phyloP scores from a whole-genome alignment of 2,329 filamentous ascomycete genomes.

The Cladophialophora yegresii region DNA sequence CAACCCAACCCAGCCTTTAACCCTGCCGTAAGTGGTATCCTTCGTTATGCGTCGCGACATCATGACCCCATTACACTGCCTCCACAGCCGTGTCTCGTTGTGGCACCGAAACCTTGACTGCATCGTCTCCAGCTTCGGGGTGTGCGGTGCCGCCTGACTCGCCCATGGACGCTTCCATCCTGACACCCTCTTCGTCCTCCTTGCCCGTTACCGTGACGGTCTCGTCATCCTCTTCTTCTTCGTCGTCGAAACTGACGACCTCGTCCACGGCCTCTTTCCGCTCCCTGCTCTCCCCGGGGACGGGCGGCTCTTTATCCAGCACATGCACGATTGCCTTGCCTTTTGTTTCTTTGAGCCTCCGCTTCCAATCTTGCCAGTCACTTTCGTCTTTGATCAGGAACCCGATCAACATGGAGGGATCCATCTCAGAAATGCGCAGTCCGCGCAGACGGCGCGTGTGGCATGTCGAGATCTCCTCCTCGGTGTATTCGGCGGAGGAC shows the following conservation, averaged over 20 bases:
- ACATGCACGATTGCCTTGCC: constrained; percentile 87
- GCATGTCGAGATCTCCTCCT: constrained; percentile 76
- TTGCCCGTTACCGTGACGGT: constrained; percentile 32
- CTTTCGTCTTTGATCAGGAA: constrained; percentile 80
- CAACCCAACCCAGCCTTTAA: neutral
- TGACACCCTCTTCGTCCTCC: constrained; percentile 16
- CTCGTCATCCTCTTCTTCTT: constrained; percentile 47
- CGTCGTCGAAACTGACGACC: constrained; percentile 84
- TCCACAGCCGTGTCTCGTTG: neutral
- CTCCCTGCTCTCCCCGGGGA: constrained; percentile 55
- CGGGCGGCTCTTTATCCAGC: constrained; percentile 66
- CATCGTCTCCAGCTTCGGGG: constrained; percentile 1
- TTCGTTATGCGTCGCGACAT: constrained; percentile 2
- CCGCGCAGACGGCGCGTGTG: constrained; percentile 83
- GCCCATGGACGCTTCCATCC: neutral
- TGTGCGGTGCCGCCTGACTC: neutral
- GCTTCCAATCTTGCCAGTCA: constrained; percentile 83
- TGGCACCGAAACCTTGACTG: constrained; percentile 1
- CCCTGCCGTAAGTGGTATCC: constrained; percentile 1
- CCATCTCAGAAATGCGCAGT: constrained; percentile 87
- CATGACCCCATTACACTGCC: neutral
- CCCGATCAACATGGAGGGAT: constrained; percentile 95
- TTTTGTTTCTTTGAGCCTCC: constrained; percentile 70
- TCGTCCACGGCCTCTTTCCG: constrained; percentile 79
- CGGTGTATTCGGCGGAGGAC: constrained; percentile 54